phyloP scores from a whole-genome alignment of 2,329 filamentous ascomycete genomes.

The Diaporthe longicolla region DNA sequence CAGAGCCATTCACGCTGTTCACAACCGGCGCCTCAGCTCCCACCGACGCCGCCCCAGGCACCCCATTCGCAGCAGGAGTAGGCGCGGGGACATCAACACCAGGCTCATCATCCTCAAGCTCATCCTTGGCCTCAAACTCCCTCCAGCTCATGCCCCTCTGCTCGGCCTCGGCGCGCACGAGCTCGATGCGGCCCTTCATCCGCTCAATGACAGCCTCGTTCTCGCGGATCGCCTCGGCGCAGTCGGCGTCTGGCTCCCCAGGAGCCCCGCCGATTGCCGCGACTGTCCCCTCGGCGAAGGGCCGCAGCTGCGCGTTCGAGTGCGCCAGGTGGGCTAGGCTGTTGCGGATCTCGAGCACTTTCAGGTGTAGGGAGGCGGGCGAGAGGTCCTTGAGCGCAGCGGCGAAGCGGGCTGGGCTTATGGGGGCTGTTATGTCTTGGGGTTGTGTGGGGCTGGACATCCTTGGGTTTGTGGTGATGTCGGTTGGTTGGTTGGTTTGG shows the following conservation, averaged over 20 bases:
- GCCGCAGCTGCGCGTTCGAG: slow-evolving; percentile 80
- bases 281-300: slow-evolving; percentile 71
- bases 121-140: slow-evolving; percentile 65
- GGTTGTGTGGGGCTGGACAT: slow-evolving; percentile 72
- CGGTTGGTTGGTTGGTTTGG: neutral
- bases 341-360: slow-evolving; percentile 83
- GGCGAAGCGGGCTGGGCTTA: slow-evolving; percentile 74
- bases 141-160: slow-evolving; percentile 68
- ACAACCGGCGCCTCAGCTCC: slow-evolving; percentile 33
- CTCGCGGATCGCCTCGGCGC: slow-evolving; percentile 80
- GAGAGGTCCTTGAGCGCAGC: slow-evolving; percentile 77
- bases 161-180: slow-evolving; percentile 77
- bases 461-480: neutral
- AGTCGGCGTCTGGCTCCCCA: slow-evolving; percentile 72
- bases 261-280: slow-evolving; percentile 50
- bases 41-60: neutral
- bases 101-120: slow-evolving; percentile 53
- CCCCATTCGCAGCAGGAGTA: neutral
- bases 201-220: slow-evolving; percentile 78
- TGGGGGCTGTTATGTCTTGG: slow-evolving; percentile 60
- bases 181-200: slow-evolving; percentile 75
- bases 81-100: slow-evolving; percentile 13
- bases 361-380: slow-evolving; percentile 76
- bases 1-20: slow-evolving; percentile 48
- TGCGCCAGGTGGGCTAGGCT: slow-evolving; percentile 80